phyloP scores from a whole-genome alignment of 495 filamentous ascomycete species.

The Aspergillus diversus region DNA sequence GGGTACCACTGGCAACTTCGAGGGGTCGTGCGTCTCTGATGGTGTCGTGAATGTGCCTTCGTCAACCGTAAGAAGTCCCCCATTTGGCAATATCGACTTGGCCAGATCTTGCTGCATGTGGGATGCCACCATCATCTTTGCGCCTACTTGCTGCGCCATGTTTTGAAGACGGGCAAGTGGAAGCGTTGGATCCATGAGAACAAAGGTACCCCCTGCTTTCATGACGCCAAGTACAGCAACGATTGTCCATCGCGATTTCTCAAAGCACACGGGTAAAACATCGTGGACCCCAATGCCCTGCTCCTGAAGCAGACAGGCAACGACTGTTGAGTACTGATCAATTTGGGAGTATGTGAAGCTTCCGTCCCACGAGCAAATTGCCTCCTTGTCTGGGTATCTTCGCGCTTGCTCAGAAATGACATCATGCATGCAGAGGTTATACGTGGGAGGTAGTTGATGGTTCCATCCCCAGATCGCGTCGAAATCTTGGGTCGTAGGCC shows the following conservation, averaged over 20 bases:
- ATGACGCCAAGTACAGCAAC: conserved; percentile 48
- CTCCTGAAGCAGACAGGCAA: conserved; percentile 32
- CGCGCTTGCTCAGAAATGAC: conserved; percentile 43
- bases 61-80: conserved; percentile 34
- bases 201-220: conserved; percentile 46
- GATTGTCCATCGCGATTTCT: conserved; percentile 53
- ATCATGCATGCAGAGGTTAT: conserved; percentile 50
- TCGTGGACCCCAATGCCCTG: conserved; percentile 38
- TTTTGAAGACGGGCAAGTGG: conserved; percentile 45
- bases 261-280: conserved; percentile 48
- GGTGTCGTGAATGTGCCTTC: conserved; percentile 24
- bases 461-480: conserved; percentile 42
- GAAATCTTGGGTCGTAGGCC: conserved; percentile 33
- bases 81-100: conserved; percentile 31
- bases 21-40: conserved; percentile 3
- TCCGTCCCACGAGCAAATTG: conserved; percentile 54
- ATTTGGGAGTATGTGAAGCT: conserved; percentile 49
- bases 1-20: conserved; percentile 30
- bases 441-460: conserved; percentile 31
- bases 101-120: conserved; percentile 32
- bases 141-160: conserved; percentile 39
- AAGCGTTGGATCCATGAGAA: conserved; percentile 42
- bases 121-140: conserved; percentile 39
- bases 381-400: conserved; percentile 37
- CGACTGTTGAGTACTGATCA: conserved; percentile 37